Base-by-base conservation (phyloP, 306 rosid genomes). In the Prunus kanzakura region DNA sequence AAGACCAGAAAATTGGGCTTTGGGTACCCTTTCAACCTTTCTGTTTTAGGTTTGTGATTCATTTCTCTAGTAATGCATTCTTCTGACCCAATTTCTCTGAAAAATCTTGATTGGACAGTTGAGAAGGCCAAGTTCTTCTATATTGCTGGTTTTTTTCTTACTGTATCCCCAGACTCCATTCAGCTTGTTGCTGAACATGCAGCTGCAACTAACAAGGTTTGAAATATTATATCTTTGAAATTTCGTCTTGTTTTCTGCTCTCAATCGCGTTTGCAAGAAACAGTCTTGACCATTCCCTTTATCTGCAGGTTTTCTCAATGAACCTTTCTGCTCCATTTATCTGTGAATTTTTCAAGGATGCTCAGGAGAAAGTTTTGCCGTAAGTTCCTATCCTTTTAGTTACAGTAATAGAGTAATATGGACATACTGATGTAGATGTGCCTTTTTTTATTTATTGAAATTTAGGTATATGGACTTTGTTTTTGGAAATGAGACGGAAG, bases 251-350 rank as follows among this genome's bases (percentile, higher is more conserved):
- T 27, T 43, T 64, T 7, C 43, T 66, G 55, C 76, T 32, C 20
- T 56, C 16, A 23, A 3, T 52, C 8, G 27, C 30, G 11, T 46
- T 19, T 64, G 69, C 15, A 47, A 68, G 35, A 50, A 52, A n/a
- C 56, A 22, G 51, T 22, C 6, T 23, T 66, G 50, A 78, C 38
- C 35, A 49, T 58, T 25, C 45, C 78, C 27, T 35, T 56, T 64
- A 16, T 78, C 50, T 83, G 84, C 81, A 92, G 99, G 57, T 87
- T 78, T 95, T 95, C 86, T 56, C 56, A 19, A 92, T 92, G 99
- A 95, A 95, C 88, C 97, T 95, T 78, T 92, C 99, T 80, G 97
- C 99, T 38, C 96, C 99, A 47, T 95, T 92, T 78, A 95, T 95
- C 81, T 92, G 97, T 57, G 98, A 95, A 83, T 92, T 89, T 86